phyloP scores from a whole-genome alignment of 768 basidiomycete species.

The Dacryopinax spathularia region DNA sequence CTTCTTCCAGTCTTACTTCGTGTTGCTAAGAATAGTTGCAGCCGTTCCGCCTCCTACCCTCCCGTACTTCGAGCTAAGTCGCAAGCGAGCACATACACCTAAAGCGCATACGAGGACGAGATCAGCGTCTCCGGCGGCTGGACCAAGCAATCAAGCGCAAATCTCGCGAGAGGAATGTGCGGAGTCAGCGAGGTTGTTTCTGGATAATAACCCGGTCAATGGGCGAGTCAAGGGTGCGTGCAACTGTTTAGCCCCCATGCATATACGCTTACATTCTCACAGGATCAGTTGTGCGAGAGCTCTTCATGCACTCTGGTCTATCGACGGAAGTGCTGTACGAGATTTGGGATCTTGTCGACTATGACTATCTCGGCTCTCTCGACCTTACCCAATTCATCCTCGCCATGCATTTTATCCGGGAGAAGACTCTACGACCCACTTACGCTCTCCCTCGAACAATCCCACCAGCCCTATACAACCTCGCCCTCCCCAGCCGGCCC shows the following conservation, averaged over 20 bases:
- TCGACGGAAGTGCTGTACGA: not conserved
- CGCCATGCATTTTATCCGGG: constrained; percentile 9
- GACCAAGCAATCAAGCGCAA: not conserved
- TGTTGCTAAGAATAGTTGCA: not conserved
- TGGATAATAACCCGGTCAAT: constrained; percentile 1
- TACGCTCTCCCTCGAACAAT: not conserved
- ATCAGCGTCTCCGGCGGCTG: not conserved
- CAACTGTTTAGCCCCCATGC: not conserved
- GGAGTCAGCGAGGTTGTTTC: constrained; percentile 2
- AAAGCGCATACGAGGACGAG: not conserved
- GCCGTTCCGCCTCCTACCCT: constrained; percentile 3
- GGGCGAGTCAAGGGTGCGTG: not conserved
- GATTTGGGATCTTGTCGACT: constrained; percentile 9
- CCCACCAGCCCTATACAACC: not conserved
- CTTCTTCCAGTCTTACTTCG: not conserved
- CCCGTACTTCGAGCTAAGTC: not conserved
- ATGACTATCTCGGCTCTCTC: not conserved
- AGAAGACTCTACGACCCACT: not conserved
- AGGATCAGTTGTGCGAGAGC: not conserved
- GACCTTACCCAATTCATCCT: constrained; percentile 5
- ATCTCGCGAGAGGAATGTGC: not conserved
- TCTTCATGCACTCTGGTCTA: constrained; percentile 6
- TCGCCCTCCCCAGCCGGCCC: not conserved
- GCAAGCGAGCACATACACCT: not conserved
- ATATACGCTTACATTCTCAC: not conserved